Conservation (phyloP, 2,329 filamentous ascomycete species). For the Epichloe uncinata region DNA sequence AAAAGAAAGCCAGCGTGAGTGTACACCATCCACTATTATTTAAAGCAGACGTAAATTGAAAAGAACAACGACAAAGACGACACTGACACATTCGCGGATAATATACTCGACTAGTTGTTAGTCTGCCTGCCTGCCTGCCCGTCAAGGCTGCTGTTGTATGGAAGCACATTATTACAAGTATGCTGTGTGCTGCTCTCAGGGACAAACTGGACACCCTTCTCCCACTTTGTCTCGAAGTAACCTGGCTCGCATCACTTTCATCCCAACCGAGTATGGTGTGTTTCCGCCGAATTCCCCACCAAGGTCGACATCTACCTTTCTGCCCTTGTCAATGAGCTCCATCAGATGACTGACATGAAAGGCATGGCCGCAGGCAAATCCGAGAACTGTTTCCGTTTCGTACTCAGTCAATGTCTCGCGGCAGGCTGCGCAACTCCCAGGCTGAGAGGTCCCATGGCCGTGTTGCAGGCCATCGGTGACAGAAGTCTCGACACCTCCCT, state of each 20-base stretch:
- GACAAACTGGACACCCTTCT: constrained; percentile 51
- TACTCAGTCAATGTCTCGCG: constrained; percentile 41
- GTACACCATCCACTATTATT: background rate
- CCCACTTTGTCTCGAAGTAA: constrained; percentile 58
- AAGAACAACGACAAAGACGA: background rate
- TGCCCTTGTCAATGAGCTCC: constrained; percentile 33
- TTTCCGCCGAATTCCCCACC: constrained; percentile 28
- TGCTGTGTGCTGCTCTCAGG: background rate
- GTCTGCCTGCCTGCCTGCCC: background rate
- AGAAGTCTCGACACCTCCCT: constrained; percentile 1
- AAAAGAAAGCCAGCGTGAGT: background rate
- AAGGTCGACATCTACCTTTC: constrained; percentile 33
- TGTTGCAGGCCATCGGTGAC: constrained; percentile 4
- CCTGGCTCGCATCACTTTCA: constrained; percentile 78
- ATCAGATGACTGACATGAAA: constrained; percentile 67
- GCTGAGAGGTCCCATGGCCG: constrained; percentile 23
- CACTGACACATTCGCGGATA: background rate
- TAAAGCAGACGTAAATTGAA: background rate
- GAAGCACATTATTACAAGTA: background rate
- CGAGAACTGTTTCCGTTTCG: constrained; percentile 61
- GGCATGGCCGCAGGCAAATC: constrained; percentile 71
- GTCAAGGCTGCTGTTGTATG: background rate
- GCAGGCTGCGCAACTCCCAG: constrained; percentile 48
- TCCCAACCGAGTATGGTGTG: constrained; percentile 54
- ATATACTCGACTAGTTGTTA: background rate